Base-by-base conservation (phyloP, 2,329 filamentous ascomycete species). In the Curvularia spicifera region DNA sequence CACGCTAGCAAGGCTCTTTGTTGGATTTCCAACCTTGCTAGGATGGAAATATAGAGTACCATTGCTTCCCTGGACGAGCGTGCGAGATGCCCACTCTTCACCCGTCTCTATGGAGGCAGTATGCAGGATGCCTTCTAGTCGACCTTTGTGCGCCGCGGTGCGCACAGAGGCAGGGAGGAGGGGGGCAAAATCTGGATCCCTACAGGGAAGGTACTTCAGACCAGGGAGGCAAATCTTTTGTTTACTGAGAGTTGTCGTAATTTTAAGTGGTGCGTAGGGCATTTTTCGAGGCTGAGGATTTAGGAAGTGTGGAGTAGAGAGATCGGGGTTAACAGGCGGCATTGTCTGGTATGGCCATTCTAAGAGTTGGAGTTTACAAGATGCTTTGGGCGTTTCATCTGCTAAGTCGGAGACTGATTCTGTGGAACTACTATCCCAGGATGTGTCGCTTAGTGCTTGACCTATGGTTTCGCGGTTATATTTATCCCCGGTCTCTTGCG, bases 191-290 rank as follows among this genome's bases (percentile, higher is more conserved):
- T 72, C 68, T 6, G 68, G 62, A 1, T 53, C 47, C 6, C 71
- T 48, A 2, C 46, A 31, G 10, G 60, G 37, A 0, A 66, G 65
- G 22, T 69, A 64, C 3, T 53, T 65, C 3, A 56, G 44, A 0
- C 73, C 72, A 0, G 72, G 72, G 2, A 75, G 55, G 4, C 63
- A 60, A 1, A 76, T 15, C 20, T 63, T 70, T 45, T 76, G 68
- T 2, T 56, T 54, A 1, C 48, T 66, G 15, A 49, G n/a, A 0
- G 60, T 74, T 0, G 72, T 71, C 5, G 64, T 42, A 1, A 76
- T 50, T 15, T 65, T 67, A 8, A 75, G 51, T 0, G 66, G 61
- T 2, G 60, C 53, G 46, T 76, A 76, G 1, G 63, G 57, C 0
- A 75, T 39, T 12, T 56, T 57, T 6, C 33, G 47, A 2, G 68